These are phyloP conservation scores for Pulicaria dysenterica DNA, from an alignment of 129 eudicot species.

Conservation along the genomic window DNA sequence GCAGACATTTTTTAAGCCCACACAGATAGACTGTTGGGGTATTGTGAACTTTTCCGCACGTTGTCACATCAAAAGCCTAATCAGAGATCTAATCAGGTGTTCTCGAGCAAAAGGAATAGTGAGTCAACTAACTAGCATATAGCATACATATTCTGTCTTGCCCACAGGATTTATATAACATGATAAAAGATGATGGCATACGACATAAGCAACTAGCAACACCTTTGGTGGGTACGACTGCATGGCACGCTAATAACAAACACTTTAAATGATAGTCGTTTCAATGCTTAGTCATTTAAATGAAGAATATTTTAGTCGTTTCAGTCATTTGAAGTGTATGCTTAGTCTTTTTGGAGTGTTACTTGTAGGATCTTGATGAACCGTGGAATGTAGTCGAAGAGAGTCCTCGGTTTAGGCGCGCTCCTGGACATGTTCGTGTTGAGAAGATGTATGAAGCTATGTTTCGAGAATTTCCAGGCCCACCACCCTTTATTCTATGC, in stretches of 20 bases:
- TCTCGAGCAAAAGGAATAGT: slow-evolving; percentile 70
- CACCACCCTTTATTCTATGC: slow-evolving; percentile 59
- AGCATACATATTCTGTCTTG: background rate
- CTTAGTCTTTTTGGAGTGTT: background rate
- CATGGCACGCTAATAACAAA: too few relatives aligned
- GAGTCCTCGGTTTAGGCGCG: slow-evolving; percentile 50
- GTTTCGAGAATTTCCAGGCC: slow-evolving; percentile 46
- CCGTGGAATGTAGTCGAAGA: slow-evolving; percentile 62
- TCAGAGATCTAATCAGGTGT: slow-evolving; percentile 43
- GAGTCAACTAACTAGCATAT: slow-evolving; percentile 27
- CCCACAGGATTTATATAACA: background rate
- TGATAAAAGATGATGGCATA: background rate
- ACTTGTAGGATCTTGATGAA: slow-evolving; percentile 33
- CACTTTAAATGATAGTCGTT: too few relatives aligned
- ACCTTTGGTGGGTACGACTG: too few relatives aligned
- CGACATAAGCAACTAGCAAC: too few relatives aligned
- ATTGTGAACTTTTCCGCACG: slow-evolving; percentile 86
- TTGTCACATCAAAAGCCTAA: slow-evolving; percentile 45
- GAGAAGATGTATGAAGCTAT: slow-evolving; percentile 67
- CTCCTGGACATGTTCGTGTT: slow-evolving; percentile 62
- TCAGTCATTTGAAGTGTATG: too few relatives aligned
- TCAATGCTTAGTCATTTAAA: too few relatives aligned
- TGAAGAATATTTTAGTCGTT: too few relatives aligned
- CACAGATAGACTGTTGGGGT: slow-evolving; percentile 53
- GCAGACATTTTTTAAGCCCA: slow-evolving; percentile 64